Evolutionary conservation across 177 flowering plant species (phyloP).

Genomic region (Vitis hybrid): DNA sequence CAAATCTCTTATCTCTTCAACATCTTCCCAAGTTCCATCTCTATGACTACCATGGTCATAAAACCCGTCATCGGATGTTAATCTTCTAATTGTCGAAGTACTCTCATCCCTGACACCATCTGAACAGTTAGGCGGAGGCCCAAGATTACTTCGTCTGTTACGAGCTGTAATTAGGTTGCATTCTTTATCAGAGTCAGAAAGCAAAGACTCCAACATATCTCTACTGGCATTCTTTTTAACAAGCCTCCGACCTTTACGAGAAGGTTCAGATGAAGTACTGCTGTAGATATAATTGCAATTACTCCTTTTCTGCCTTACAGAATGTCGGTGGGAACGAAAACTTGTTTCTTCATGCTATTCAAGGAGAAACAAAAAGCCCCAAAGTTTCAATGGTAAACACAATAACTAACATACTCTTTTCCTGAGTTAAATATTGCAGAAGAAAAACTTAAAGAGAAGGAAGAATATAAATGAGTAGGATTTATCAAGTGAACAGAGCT

Average conservation of each 20-base stretch:
- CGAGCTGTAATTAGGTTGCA: conserved; percentile 3
- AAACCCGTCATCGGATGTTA: conserved; percentile 13
- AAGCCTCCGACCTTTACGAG: conserved; percentile 46
- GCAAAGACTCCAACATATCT: conserved; percentile 16
- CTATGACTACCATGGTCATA: not conserved
- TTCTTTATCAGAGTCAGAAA: conserved; percentile 33
- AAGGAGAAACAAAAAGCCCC: not conserved
- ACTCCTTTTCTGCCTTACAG: conserved; percentile 26
- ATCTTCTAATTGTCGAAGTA: conserved; percentile 12
- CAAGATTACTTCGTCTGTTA: not conserved
- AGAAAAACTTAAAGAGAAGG: no score
- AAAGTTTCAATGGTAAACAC: no score
- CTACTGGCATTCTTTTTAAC: conserved; percentile 36
- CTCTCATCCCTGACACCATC: conserved; percentile 17
- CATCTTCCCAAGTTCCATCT: conserved; percentile 17
- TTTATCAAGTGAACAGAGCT: no score
- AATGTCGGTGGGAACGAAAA: conserved; percentile 10
- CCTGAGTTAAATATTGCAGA: no score
- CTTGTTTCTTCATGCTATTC: conserved; percentile 28
- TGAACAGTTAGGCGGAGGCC: conserved; percentile 16
- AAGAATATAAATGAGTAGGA: no score
- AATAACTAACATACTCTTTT: no score
- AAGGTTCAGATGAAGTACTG: conserved; percentile 27
- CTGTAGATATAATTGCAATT: conserved; percentile 10
- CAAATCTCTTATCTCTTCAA: conserved; percentile 22